A percentile compares a stretch with the other conserved stretches of the same genome.
Evolutionary conservation across 2,329 filamentous ascomycete genomes (phyloP).

Genomic region (Eurotiales sp.): DNA sequence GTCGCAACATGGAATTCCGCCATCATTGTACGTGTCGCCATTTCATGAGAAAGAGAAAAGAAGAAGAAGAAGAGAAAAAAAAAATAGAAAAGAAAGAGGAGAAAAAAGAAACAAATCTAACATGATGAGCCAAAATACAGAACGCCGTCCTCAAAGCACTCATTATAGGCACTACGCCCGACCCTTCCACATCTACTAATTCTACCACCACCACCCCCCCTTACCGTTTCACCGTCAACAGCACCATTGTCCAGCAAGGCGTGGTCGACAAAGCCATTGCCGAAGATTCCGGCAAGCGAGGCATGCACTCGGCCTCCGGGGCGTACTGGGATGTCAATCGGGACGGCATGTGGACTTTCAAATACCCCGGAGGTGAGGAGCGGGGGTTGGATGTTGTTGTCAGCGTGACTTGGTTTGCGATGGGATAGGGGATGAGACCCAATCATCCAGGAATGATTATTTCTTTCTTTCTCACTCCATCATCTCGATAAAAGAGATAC

Average conservation of each 20-base stretch:
- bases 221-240: constrained; percentile 96
- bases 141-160: constrained; percentile 40
- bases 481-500: too few species aligned
- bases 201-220: constrained; percentile 44
- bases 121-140: constrained; percentile 18
- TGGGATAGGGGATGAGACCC: too few species aligned
- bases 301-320: constrained; percentile 53
- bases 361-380: constrained; percentile 45
- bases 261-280: constrained; percentile 51
- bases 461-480: too few species aligned
- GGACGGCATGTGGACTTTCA: constrained; percentile 53
- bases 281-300: constrained; percentile 72
- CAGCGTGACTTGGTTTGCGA: constrained; percentile 47
- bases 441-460: too few species aligned
- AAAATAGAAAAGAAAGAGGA: too few species aligned
- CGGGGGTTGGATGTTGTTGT: constrained; percentile 48
- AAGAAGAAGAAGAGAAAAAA: too few species aligned
- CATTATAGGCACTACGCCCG: constrained; percentile 39
- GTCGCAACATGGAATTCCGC: constrained; percentile 85
- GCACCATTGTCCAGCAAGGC: constrained; percentile 91
- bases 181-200: constrained; percentile 14
- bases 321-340: constrained; percentile 51
- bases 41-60: neutral
- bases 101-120: neutral
- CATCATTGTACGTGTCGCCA: constrained; percentile 70